Evolutionary conservation across 768 basidiomycete species (phyloP).

Genomic region (Calocybe indica): DNA sequence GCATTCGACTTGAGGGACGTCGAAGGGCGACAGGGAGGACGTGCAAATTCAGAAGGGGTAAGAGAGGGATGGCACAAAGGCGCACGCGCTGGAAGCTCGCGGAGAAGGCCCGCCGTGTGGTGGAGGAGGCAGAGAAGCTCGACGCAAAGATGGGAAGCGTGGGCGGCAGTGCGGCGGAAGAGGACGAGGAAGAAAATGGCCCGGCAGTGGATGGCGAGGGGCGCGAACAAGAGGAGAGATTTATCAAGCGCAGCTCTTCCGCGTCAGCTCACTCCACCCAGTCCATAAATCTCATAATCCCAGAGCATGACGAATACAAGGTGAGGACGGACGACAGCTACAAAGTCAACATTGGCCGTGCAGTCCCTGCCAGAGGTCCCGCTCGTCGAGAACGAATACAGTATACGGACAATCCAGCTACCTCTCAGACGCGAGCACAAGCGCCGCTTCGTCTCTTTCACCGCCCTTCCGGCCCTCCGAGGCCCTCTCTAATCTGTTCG

Average conservation of each 20-base stretch:
- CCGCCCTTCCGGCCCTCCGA: neutral
- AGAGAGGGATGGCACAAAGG: conserved; percentile 60
- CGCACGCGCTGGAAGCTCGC: conserved; percentile 58
- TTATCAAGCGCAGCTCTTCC: neutral
- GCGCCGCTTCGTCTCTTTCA: conserved; percentile 20
- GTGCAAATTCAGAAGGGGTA: neutral
- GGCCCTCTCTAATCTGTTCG: conserved; percentile 15
- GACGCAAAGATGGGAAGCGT: conserved; percentile 31
- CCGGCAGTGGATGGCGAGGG: conserved; percentile 13
- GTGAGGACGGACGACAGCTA: conserved; percentile 30
- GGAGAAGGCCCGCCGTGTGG: conserved; percentile 57
- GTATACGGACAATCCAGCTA: neutral
- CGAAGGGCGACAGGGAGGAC: conserved; percentile 31
- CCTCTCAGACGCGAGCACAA: conserved; percentile 4
- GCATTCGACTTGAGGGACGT: conserved; percentile 27
- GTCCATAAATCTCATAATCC: conserved; percentile 16
- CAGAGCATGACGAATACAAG: conserved; percentile 23
- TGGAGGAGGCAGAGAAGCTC: conserved; percentile 49
- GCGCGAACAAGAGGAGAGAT: too few species aligned
- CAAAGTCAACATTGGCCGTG: conserved; percentile 22
- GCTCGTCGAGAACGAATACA: neutral
- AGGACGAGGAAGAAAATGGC: conserved; percentile 52
- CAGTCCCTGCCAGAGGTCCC: conserved; percentile 8
- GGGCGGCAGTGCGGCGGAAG: conserved; percentile 51
- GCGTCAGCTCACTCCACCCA: neutral